Conservation (phyloP, 768 basidiomycete species). For the Crassisporium funariophilum region DNA sequence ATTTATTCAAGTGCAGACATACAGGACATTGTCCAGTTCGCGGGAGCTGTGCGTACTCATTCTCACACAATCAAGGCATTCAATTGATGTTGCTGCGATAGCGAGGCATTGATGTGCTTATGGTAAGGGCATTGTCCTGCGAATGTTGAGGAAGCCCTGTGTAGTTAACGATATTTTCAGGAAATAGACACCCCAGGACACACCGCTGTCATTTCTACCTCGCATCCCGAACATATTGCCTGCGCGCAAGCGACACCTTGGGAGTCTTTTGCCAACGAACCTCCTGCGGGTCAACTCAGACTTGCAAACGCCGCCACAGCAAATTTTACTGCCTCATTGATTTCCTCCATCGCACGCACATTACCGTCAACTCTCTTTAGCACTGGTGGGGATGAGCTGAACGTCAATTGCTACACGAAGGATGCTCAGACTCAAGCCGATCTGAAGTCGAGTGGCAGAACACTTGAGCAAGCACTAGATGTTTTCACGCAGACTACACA, state of each 20-base stretch:
- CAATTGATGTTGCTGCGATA: no score
- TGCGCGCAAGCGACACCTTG: conserved; percentile 62
- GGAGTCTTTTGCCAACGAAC: conserved; percentile 65
- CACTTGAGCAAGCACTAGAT: conserved; percentile 65
- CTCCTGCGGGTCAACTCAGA: conserved; percentile 83
- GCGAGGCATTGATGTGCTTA: conserved; percentile 75
- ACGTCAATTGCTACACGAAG: conserved; percentile 62
- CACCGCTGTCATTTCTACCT: conserved; percentile 60
- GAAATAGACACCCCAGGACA: conserved; percentile 89
- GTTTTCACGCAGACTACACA: conserved; percentile 65
- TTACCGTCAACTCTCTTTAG: conserved; percentile 66
- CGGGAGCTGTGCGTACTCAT: conserved; percentile 61
- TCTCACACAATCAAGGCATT: no score
- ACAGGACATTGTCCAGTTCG: conserved; percentile 61
- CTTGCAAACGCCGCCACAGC: conserved; percentile 62
- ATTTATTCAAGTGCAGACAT: conserved; percentile 60
- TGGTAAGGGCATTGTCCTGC: conserved; percentile 42
- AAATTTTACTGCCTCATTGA: conserved; percentile 57
- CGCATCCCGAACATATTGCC: conserved; percentile 76
- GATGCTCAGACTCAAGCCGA: conserved; percentile 62
- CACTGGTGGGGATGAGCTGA: conserved; percentile 85
- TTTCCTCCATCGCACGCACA: conserved; percentile 52
- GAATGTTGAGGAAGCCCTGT: conserved; percentile 7
- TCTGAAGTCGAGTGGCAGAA: conserved; percentile 50
- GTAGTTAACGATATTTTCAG: conserved; percentile 27